A percentile compares a stretch with the other conserved stretches of the same genome.
phyloP scores from a whole-genome alignment of 208 protist genomes.

The Leishmania turanica region DNA sequence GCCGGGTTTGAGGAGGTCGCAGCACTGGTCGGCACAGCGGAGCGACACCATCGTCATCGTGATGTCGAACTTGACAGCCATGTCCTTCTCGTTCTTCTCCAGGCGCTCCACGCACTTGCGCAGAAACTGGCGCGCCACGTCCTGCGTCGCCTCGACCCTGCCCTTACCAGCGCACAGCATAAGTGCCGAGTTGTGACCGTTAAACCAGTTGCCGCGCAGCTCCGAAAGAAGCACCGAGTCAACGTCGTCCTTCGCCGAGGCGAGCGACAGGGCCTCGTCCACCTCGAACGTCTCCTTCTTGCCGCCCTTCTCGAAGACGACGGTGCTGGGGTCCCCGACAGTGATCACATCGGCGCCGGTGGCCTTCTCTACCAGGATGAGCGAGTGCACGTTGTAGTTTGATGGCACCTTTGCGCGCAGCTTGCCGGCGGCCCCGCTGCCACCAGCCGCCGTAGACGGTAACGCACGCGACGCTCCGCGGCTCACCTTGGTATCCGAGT shows the following conservation, averaged over 20 bases:
- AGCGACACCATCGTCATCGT: constrained; percentile 64
- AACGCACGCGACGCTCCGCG: constrained; percentile 3
- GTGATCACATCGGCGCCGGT: constrained; percentile 17
- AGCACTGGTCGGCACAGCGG: constrained; percentile 50
- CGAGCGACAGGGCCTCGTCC: constrained; percentile 62
- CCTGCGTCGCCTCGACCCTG: constrained; percentile 33
- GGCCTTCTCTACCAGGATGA: constrained; percentile 56
- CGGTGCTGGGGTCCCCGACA: constrained; percentile 56
- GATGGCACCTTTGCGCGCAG: constrained; percentile 54
- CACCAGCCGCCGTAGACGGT: constrained; percentile 8
- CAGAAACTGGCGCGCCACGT: constrained; percentile 49
- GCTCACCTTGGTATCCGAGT: background rate
- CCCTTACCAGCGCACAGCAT: constrained; percentile 57
- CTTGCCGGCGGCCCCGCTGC: constrained; percentile 25
- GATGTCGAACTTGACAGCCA: constrained; percentile 57
- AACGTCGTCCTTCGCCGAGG: constrained; percentile 36
- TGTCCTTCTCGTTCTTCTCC: constrained; percentile 60
- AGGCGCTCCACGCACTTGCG: constrained; percentile 49
- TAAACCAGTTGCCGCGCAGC: constrained; percentile 75
- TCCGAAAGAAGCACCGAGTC: constrained; percentile 76
- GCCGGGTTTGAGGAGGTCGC: constrained; percentile 57
- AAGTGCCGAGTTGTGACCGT: constrained; percentile 69
- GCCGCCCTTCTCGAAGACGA: constrained; percentile 59
- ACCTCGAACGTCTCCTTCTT: constrained; percentile 77
- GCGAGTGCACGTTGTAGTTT: constrained; percentile 81